Percentiles rank a stretch among this genome's conserved stretches.
Evolutionary conservation across 2,329 filamentous ascomycete species (phyloP).

Genomic region (Knufia fluminis): DNA sequence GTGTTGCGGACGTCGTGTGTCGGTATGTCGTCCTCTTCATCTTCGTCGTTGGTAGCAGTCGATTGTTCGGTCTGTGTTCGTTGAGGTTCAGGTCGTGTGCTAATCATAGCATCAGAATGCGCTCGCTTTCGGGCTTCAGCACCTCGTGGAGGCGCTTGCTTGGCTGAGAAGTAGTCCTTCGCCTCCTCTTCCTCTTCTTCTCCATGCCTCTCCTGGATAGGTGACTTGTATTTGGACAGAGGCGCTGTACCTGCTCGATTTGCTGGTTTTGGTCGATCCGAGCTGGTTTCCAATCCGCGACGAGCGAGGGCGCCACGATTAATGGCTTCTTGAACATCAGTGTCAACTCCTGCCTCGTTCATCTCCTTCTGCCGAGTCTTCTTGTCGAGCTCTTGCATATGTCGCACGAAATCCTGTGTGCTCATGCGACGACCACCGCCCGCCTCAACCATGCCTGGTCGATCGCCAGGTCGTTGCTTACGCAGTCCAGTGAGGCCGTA

Average conservation of each 20-base stretch:
- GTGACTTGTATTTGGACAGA: constrained; percentile 33
- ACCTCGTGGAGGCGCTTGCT: constrained; percentile 1
- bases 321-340: constrained; percentile 1
- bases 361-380: background rate
- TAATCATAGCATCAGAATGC: background rate
- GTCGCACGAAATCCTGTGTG: constrained; percentile 55
- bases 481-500: constrained; percentile 30
- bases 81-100: background rate
- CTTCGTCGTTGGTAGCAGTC: background rate
- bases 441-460: constrained; percentile 13
- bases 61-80: background rate
- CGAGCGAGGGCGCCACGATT: background rate
- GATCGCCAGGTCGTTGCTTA: constrained; percentile 27
- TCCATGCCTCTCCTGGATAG: constrained; percentile 38
- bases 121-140: constrained; percentile 4
- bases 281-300: background rate
- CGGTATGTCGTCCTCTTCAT: constrained; percentile 19
- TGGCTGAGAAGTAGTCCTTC: constrained; percentile 6
- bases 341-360: constrained; percentile 5
- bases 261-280: background rate
- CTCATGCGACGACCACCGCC: constrained; percentile 48
- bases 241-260: background rate
- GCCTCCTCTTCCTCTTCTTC: constrained; percentile 29
- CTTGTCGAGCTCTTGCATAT: constrained; percentile 49
- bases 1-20: constrained; percentile 31